phyloP scores from a whole-genome alignment of 345 rosid species.

The Rhizophora apiculata region DNA sequence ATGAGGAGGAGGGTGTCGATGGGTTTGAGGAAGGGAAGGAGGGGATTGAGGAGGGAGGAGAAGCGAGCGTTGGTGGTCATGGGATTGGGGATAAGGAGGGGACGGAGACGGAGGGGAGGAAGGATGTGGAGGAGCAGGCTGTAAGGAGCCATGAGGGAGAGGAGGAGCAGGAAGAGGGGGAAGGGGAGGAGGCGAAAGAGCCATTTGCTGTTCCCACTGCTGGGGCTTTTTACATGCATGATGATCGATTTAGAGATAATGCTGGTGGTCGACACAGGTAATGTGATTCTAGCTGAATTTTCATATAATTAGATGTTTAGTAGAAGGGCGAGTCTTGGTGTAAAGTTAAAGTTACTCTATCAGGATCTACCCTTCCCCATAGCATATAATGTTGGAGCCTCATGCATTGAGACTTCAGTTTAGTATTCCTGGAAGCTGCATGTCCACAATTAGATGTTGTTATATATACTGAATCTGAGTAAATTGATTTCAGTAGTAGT shows the following conservation, averaged over 20 bases:
- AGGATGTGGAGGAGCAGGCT: conserved; percentile 18
- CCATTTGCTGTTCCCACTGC: conserved; percentile 93
- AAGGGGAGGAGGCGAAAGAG: conserved; percentile 58
- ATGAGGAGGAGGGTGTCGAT: conserved; percentile 22
- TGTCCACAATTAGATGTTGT: too few species aligned
- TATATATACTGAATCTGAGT: too few species aligned
- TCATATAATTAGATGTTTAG: too few species aligned
- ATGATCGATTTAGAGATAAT: conserved; percentile 77
- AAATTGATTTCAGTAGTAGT: too few species aligned
- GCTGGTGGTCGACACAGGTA: conserved; percentile 65
- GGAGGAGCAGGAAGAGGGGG: conserved; percentile 38
- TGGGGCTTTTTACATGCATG: conserved; percentile 97
- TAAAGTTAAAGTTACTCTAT: too few species aligned
- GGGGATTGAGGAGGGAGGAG: conserved; percentile 27
- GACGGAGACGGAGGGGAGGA: conserved; percentile 24
- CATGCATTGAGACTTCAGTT: too few species aligned
- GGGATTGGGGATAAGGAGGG: conserved; percentile 12
- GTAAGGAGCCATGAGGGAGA: conserved; percentile 19
- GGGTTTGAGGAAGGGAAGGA: conserved; percentile 22
- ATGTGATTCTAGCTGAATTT: too few species aligned
- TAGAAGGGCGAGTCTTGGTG: too few species aligned
- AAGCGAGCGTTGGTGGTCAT: conserved; percentile 4
- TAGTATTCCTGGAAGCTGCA: too few species aligned
- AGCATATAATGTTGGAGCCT: too few species aligned
- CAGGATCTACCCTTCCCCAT: too few species aligned